A percentile compares a stretch with the other conserved stretches of the same genome.
phyloP scores from a whole-genome alignment of 176 grass and related monocot species.

The Thinopyrum elongatum region DNA sequence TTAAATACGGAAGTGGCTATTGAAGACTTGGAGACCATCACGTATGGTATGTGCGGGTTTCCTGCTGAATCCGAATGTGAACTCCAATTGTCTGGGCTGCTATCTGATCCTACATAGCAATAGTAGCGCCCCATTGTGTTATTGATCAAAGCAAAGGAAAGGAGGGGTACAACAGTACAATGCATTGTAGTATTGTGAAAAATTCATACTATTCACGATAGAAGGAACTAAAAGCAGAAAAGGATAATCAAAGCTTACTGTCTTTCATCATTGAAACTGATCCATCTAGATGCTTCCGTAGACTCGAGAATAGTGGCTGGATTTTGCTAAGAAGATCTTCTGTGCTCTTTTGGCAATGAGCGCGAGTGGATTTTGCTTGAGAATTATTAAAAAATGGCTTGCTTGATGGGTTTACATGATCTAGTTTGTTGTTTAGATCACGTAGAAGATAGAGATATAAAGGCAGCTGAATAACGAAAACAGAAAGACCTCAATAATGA shows the following conservation, averaged over 20 bases:
- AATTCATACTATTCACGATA: background rate
- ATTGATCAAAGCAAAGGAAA: background rate
- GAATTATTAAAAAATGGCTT: constrained; percentile 42
- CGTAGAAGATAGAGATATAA: constrained; percentile 78
- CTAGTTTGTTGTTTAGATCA: constrained; percentile 72
- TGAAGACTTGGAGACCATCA: constrained; percentile 55
- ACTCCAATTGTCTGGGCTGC: constrained; percentile 64
- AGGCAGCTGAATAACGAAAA: constrained; percentile 60
- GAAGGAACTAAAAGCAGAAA: constrained; percentile 11
- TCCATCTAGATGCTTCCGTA: constrained; percentile 76
- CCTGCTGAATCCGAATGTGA: constrained; percentile 64
- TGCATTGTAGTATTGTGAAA: background rate
- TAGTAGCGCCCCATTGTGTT: background rate
- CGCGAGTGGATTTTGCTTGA: constrained; percentile 32
- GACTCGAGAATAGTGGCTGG: constrained; percentile 53
- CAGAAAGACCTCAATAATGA: constrained; percentile 29
- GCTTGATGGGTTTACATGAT: constrained; percentile 46
- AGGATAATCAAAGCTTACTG: constrained; percentile 41
- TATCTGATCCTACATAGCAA: constrained; percentile 53
- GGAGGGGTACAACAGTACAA: background rate
- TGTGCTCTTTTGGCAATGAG: constrained; percentile 39
- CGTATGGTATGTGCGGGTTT: constrained; percentile 76
- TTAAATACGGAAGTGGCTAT: constrained; percentile 60
- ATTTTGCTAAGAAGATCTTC: constrained; percentile 67
- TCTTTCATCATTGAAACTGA: constrained; percentile 68